phyloP scores from a whole-genome alignment of 2,329 filamentous ascomycete genomes.

The Gliomastix tumulicola region DNA sequence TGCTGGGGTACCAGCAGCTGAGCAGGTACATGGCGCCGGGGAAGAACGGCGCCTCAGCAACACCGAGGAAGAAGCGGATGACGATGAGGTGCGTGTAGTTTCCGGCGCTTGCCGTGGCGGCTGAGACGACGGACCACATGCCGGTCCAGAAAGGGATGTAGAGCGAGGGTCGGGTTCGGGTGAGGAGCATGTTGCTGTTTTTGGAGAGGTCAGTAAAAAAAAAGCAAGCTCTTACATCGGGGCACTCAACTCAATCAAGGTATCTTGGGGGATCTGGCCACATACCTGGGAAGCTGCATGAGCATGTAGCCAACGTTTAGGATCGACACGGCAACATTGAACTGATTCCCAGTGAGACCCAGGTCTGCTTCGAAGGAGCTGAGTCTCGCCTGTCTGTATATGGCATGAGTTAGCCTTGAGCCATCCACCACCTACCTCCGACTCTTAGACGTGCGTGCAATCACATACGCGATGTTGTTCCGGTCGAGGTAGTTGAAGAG shows the following conservation, averaged over 20 bases:
- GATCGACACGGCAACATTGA: slow-evolving; percentile 15
- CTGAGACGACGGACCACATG: slow-evolving; percentile 8
- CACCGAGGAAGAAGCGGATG: slow-evolving; percentile 9
- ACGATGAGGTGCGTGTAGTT: slow-evolving; percentile 5
- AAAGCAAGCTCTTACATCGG: no score
- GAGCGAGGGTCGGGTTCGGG: slow-evolving; percentile 19
- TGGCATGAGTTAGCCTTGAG: no score
- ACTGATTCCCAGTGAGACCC: slow-evolving; percentile 12
- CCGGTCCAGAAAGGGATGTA: slow-evolving; percentile 16
- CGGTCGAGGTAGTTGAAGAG: slow-evolving; percentile 15
- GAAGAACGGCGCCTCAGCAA: slow-evolving; percentile 9
- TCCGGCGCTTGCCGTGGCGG: slow-evolving; percentile 3
- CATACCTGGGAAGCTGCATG: neutral
- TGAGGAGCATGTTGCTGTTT: slow-evolving; percentile 7
- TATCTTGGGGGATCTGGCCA: fast-evolving
- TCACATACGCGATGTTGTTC: slow-evolving; percentile 13
- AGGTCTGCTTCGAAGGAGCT: slow-evolving; percentile 14
- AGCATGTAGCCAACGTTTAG: slow-evolving; percentile 11
- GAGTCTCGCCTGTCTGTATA: slow-evolving; percentile 13
- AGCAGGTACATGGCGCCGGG: slow-evolving; percentile 10
- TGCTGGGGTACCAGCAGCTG: slow-evolving; percentile 14
- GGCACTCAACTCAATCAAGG: no score
- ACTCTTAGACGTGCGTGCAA: no score
- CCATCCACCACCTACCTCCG: no score
- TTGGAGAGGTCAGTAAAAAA: no score